Evolutionary conservation across 129 eudicot species (phyloP).

Genomic region (Ambrosia trifida): DNA sequence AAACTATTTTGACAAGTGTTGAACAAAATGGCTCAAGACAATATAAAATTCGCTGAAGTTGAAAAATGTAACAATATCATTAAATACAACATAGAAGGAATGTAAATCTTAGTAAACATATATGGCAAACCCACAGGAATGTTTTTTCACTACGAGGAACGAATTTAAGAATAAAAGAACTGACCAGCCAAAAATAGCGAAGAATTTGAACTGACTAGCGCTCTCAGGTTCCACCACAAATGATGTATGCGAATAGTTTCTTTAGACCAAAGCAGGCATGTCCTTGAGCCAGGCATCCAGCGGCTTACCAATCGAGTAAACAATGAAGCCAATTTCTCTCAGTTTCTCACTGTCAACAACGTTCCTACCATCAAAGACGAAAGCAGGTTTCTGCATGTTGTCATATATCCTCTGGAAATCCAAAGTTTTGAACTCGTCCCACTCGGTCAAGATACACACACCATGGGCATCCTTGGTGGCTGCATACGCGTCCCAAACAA

Average conservation of each 20-base stretch:
- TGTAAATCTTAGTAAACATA: too few species aligned
- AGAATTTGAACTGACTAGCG: constrained; percentile 9
- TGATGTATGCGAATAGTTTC: neutral
- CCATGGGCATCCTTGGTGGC: constrained; percentile 86
- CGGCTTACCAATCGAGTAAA: constrained; percentile 95
- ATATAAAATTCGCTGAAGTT: neutral
- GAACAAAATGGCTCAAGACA: neutral
- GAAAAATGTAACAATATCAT: constrained; percentile 1
- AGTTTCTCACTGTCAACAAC: constrained; percentile 57
- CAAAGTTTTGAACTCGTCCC: constrained; percentile 82
- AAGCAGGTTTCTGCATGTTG: constrained; percentile 94
- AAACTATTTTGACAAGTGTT: neutral
- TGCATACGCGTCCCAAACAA: constrained; percentile 81
- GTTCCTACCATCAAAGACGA: constrained; percentile 83
- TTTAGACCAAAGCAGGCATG: constrained; percentile 80
- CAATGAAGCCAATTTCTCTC: constrained; percentile 82
- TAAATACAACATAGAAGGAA: too few species aligned
- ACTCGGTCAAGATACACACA: constrained; percentile 78
- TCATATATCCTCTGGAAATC: constrained; percentile 74
- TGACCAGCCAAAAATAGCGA: constrained; percentile 12
- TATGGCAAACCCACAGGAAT: too few species aligned
- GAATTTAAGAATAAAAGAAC: constrained; percentile 8
- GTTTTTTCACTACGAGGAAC: too few species aligned
- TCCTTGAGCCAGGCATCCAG: constrained; percentile 90
- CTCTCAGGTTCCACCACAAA: constrained; percentile 7